Conservation (phyloP, 2,329 filamentous ascomycete species). For the Gliomastix tumulicola region DNA sequence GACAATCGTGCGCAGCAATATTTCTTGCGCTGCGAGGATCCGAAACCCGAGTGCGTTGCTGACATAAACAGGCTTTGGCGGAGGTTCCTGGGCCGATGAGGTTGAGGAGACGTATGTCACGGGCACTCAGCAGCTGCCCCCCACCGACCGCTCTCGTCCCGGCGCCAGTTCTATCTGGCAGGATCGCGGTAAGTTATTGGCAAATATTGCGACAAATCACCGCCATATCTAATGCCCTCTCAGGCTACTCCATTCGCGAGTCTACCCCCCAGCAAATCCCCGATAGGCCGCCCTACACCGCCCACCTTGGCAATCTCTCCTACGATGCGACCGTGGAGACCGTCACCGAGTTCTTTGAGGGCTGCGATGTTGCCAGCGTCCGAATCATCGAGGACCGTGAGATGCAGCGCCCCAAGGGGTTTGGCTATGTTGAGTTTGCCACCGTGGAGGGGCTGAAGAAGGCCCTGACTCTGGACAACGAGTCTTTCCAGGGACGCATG, state of each 20-base stretch:
- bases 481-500: conserved; percentile 77
- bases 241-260: conserved; percentile 60
- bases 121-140: conserved; percentile 48
- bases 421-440: conserved; percentile 94
- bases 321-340: conserved; percentile 85
- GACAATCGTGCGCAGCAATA: too few species aligned
- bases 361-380: conserved; percentile 81
- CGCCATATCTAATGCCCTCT: conserved; percentile 10
- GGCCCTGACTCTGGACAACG: conserved; percentile 76
- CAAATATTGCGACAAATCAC: conserved; percentile 2
- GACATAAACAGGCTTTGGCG: conserved; percentile 41
- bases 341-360: conserved; percentile 78
- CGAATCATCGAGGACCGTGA: conserved; percentile 96
- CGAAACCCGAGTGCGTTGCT: too few species aligned
- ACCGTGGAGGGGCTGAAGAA: conserved; percentile 85
- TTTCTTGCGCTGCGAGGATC: too few species aligned
- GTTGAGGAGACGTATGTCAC: conserved; percentile 73
- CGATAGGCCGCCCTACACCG: conserved; percentile 88
- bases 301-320: conserved; percentile 91
- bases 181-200: conserved; percentile 31
- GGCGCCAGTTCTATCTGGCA: conserved; percentile 28
- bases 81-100: conserved; percentile 93
- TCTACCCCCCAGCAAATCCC: conserved; percentile 62
- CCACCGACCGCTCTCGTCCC: conserved; percentile 35
- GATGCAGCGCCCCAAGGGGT: conserved; percentile 91